Evolutionary conservation across 306 rosid species (phyloP).

Genomic region (Fragaria nilgerrensis): DNA sequence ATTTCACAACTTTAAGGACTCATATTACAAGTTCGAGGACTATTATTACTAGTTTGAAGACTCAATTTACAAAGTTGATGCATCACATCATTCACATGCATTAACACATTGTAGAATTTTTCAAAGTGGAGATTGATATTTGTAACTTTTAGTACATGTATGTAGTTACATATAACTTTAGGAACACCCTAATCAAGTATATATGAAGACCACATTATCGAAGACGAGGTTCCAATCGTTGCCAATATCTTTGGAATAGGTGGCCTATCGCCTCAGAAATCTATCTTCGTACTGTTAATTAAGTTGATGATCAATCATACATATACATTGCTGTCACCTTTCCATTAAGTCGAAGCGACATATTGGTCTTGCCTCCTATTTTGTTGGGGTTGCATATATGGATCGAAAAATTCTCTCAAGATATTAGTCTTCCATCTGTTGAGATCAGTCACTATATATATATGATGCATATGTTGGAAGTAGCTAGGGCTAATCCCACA

Average conservation of each 20-base stretch:
- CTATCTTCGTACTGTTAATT: background rate
- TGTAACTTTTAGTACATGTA: no score
- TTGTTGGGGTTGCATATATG: slow-evolving; percentile 25
- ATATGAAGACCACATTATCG: background rate
- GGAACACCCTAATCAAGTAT: background rate
- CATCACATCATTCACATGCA: no score
- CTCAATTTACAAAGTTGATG: no score
- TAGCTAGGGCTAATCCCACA: slow-evolving; percentile 43
- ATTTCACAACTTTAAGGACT: no score
- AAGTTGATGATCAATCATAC: background rate
- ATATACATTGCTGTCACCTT: background rate
- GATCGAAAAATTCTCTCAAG: background rate
- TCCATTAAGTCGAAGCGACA: background rate
- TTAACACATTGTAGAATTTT: no score
- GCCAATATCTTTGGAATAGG: slow-evolving; percentile 35
- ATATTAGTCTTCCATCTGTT: background rate
- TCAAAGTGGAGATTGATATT: no score
- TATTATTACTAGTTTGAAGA: no score
- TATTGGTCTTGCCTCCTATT: slow-evolving; percentile 28
- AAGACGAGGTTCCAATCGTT: slow-evolving; percentile 22
- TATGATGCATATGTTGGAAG: slow-evolving; percentile 22
- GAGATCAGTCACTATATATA: slow-evolving; percentile 12
- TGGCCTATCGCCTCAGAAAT: slow-evolving; percentile 20
- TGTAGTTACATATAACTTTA: no score
- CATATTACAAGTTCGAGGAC: no score